Base-by-base conservation (phyloP, 768 basidiomycete species). In the Tulasnella sp. region DNA sequence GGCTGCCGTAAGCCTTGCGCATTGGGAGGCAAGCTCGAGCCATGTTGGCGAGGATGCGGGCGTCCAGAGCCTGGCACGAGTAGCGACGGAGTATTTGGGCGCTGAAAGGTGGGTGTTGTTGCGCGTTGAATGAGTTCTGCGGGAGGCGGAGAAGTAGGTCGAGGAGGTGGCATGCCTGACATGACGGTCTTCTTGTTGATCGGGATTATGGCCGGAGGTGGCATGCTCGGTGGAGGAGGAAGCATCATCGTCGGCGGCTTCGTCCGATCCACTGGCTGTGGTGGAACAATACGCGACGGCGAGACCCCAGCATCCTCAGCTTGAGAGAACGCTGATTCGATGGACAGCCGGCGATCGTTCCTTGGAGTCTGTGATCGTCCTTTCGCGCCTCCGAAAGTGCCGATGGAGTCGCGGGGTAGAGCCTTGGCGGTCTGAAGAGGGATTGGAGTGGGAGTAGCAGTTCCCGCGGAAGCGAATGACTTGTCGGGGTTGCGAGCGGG, bases 81-180 rank as follows among this genome's bases (percentile, higher is more conserved):
- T 19, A 21, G n/a, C 30, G 23, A 44, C n/a, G 59, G 58, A 3
- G 52, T 55, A 44, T 41, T 58, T 19, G 58, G 54, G 13, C 81
- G 72, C 1, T 86, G 85, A 65, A 88, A 83, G 5, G 85, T 85
- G 0, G 89, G 89, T 0, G 89, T 91, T 3, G 89, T 89, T 9
- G 94, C 91, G 13, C 94, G 86, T 67, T 90, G 85, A 62, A 96
- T 84, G 68, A 96, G 86, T 59, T 97, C 93, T 17, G 86, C 75
- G 17, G 93, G 95, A 4, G 93, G 94, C 1, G 95, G 94, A 0
- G 95, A 97, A 3, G 83, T 86, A 0, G 95, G 95, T 45, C 94
- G 78, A 27, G 88, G 85, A 0, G 94, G 93, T 10, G 87, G 86
- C 4, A 7, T 38, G 15, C 73, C 70, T 63, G 86, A 85, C 45